Conservation (phyloP, 306 rosid genomes). For the Cicer cuneatum region DNA sequence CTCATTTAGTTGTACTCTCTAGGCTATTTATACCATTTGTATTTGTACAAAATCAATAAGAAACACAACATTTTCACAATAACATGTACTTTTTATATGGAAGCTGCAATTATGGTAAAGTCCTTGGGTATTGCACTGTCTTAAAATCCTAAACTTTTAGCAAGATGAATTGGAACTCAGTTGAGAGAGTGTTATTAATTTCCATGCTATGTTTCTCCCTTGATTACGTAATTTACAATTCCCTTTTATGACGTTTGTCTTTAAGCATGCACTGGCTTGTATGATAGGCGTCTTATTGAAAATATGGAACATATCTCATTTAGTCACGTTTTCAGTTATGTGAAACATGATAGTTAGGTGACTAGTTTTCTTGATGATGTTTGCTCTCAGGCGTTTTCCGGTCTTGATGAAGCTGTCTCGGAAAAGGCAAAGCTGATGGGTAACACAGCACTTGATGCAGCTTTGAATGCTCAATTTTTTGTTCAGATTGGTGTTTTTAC, state of each 20-base stretch:
- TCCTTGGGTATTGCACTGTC: slow-evolving; percentile 8
- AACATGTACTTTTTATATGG: background rate
- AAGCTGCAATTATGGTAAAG: background rate
- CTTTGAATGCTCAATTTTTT: slow-evolving; percentile 93
- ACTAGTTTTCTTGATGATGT: slow-evolving; percentile 30
- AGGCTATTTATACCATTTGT: no score
- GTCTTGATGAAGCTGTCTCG: slow-evolving; percentile 75
- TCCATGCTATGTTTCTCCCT: background rate
- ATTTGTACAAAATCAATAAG: no score
- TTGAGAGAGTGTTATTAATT: background rate
- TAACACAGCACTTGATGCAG: slow-evolving; percentile 84
- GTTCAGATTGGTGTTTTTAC: slow-evolving; percentile 97
- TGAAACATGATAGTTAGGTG: slow-evolving; percentile 8
- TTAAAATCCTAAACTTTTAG: slow-evolving; percentile 8
- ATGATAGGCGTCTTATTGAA: background rate
- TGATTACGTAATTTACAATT: slow-evolving; percentile 12
- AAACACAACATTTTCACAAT: no score
- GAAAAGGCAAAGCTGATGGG: slow-evolving; percentile 61
- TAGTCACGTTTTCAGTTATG: background rate
- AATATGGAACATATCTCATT: slow-evolving; percentile 5
- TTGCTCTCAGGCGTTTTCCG: slow-evolving; percentile 83
- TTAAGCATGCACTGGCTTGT: slow-evolving; percentile 18
- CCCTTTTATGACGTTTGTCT: background rate
- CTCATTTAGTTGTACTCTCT: no score
- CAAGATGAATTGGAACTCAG: slow-evolving; percentile 26